A percentile compares a stretch with the other conserved stretches of the same genome.
Conservation (phyloP, 441 rosid species). For the Geranium incanum region DNA sequence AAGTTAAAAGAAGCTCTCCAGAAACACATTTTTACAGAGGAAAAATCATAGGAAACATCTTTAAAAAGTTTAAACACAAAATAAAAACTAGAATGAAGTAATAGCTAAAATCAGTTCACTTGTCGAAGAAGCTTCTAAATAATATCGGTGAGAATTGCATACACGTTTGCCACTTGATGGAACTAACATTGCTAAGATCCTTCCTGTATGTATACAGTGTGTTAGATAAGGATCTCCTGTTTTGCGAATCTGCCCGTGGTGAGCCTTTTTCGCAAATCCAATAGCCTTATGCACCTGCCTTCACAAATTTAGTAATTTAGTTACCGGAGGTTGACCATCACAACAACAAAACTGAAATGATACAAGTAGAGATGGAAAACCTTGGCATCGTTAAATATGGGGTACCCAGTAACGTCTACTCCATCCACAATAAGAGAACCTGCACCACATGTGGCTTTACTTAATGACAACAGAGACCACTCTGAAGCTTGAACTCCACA, state of each 20-base stretch:
- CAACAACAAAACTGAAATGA: slow-evolving; percentile 4
- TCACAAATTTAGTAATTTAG: slow-evolving; percentile 36
- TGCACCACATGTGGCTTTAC: slow-evolving; percentile 20
- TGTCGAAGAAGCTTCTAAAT: neutral
- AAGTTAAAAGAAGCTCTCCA: neutral
- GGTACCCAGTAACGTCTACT: slow-evolving; percentile 55
- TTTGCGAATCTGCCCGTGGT: slow-evolving; percentile 57
- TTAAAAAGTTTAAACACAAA: neutral
- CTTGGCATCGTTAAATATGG: slow-evolving; percentile 51
- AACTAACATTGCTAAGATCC: slow-evolving; percentile 58
- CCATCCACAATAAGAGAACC: slow-evolving; percentile 52
- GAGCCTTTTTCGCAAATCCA: slow-evolving; percentile 60
- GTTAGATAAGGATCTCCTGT: slow-evolving; percentile 67
- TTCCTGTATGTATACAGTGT: slow-evolving; percentile 62
- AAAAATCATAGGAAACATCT: neutral
- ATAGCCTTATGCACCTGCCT: slow-evolving; percentile 82
- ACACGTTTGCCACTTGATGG: slow-evolving; percentile 54
- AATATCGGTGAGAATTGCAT: slow-evolving; percentile 18
- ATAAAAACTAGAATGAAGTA: neutral
- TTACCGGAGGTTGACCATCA: slow-evolving; percentile 19
- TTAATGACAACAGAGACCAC: neutral
- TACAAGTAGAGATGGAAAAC: slow-evolving; percentile 36
- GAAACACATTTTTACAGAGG: neutral
- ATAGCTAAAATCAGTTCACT: neutral
- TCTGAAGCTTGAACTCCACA: neutral